These are phyloP conservation scores for Solanum corneliomulleri DNA, from an alignment of 257 asterid species.

Conservation along the genomic window DNA sequence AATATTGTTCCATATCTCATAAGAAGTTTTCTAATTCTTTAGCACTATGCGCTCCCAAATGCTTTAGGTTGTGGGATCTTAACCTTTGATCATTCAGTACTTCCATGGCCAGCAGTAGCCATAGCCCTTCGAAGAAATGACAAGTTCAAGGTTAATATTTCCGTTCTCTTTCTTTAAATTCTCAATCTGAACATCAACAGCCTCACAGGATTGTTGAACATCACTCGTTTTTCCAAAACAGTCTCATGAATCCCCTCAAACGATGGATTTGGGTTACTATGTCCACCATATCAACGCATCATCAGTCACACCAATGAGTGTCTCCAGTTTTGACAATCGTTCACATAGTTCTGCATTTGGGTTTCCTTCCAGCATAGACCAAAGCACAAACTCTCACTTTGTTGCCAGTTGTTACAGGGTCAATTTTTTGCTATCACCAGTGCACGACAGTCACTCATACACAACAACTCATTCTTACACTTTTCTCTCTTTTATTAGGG, in stretches of 20 bases:
- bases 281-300: neutral
- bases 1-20: neutral
- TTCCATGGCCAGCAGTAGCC: neutral
- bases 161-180: neutral
- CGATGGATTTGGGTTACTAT: neutral
- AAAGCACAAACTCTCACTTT: neutral
- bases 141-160: neutral
- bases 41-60: neutral
- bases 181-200: neutral
- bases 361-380: neutral
- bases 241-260: neutral
- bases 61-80: neutral
- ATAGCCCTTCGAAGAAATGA: neutral
- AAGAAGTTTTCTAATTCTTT: neutral
- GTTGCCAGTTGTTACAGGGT: neutral
- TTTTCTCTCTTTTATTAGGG: conserved; percentile 10
- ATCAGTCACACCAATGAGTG: neutral
- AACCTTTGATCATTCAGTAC: neutral
- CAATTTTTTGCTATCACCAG: neutral
- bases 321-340: neutral
- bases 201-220: neutral
- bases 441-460: neutral
- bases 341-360: neutral
- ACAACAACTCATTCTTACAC: conserved; percentile 29
- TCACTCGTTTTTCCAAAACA: neutral